These are phyloP conservation scores for Nitzschia putrida DNA, from an alignment of 108 stramenopile genomes.

Conservation along the genomic window DNA sequence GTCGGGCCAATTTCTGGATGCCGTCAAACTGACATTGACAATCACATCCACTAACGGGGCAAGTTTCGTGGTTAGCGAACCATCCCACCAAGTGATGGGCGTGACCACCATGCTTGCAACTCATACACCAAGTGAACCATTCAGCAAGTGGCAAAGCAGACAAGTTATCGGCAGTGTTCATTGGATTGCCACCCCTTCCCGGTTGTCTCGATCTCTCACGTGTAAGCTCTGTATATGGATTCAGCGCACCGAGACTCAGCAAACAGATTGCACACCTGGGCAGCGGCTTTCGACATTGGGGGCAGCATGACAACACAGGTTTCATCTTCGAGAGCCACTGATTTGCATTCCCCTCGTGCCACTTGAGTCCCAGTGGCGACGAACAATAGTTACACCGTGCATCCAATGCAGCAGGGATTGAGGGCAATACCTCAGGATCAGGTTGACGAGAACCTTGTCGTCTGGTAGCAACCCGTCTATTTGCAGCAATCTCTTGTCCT, in stretches of 20 bases:
- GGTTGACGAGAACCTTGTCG: constrained; percentile 29
- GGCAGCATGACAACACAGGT: constrained; percentile 83
- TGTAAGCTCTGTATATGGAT: constrained; percentile 87
- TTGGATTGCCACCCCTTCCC: constrained; percentile 26
- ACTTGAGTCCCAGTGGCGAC: constrained; percentile 60
- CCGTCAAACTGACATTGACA: constrained; percentile 86
- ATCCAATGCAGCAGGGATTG: constrained; percentile 53
- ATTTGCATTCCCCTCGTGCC: constrained; percentile 69
- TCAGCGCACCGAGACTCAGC: constrained; percentile 75
- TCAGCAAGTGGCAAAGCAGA: constrained; percentile 78
- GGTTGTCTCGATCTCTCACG: constrained; percentile 44
- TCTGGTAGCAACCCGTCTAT: constrained; percentile 1
- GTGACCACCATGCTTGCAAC: constrained; percentile 84
- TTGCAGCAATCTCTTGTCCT: not conserved
- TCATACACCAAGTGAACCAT: constrained; percentile 91
- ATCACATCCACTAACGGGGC: constrained; percentile 88
- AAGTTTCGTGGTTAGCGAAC: constrained; percentile 80
- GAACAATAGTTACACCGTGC: constrained; percentile 89
- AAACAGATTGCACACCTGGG: constrained; percentile 88
- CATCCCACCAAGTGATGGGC: constrained; percentile 85
- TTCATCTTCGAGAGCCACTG: constrained; percentile 83
- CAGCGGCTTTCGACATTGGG: constrained; percentile 85
- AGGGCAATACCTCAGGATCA: constrained; percentile 37
- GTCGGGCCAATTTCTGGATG: constrained; percentile 56
- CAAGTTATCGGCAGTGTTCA: constrained; percentile 50